A percentile compares a stretch with the other conserved stretches of the same genome.
Evolutionary conservation across 495 filamentous ascomycete genomes (phyloP).

Genomic region (Corynascus novoguineensis): DNA sequence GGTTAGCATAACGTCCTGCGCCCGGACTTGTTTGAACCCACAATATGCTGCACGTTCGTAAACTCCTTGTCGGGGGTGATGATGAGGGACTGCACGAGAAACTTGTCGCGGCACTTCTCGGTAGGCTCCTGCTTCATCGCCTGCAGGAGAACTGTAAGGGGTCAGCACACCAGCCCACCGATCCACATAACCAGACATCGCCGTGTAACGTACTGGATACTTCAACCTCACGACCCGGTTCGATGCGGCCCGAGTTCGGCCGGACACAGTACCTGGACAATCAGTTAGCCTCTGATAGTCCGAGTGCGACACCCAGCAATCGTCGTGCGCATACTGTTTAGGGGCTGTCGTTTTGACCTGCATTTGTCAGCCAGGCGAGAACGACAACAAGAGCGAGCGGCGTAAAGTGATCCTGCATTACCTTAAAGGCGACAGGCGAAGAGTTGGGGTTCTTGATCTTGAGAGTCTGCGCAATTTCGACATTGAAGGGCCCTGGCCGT

Average conservation of each 20-base stretch:
- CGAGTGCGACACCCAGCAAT: background rate
- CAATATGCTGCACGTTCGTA: conserved; percentile 69
- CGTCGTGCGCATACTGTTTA: conserved; percentile 70
- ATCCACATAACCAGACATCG: background rate
- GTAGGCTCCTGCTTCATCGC: conserved; percentile 96
- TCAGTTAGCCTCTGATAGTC: conserved; percentile 12
- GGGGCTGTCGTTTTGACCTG: conserved; percentile 99
- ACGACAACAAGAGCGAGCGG: background rate
- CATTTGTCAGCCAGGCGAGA: background rate
- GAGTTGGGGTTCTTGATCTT: conserved; percentile 71
- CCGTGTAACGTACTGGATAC: conserved; percentile 80
- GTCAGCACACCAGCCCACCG: conserved; percentile 6
- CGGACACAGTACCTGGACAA: conserved; percentile 85
- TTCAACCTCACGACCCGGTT: conserved; percentile 79
- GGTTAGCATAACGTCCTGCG: conserved; percentile 25
- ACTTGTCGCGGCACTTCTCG: conserved; percentile 93
- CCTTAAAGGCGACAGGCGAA: conserved; percentile 92
- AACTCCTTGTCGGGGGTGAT: conserved; percentile 81
- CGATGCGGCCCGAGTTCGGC: conserved; percentile 93
- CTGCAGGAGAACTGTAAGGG: conserved; percentile 76
- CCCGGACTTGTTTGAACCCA: conserved; percentile 39
- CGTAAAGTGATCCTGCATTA: conserved; percentile 36
- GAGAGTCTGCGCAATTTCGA: conserved; percentile 81
- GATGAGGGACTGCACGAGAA: conserved; percentile 88
- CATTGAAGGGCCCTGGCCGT: conserved; percentile 84